Base-by-base conservation (phyloP, 768 basidiomycete genomes). In the Rhizopogon salebrosus region DNA sequence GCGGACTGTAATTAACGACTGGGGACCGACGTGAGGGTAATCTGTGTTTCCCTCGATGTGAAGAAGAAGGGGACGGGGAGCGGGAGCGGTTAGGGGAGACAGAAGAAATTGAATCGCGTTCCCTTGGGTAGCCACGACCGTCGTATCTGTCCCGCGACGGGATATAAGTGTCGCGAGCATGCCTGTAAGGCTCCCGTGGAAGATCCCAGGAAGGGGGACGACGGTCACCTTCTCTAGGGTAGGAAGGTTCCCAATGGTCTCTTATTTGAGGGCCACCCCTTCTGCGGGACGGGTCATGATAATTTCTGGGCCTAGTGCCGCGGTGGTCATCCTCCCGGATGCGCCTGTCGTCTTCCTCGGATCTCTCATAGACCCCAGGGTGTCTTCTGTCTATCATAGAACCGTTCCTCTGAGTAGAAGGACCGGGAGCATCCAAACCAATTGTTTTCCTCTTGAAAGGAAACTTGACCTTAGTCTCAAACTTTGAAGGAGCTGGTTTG, bases 361-460 rank as follows among this genome's bases (percentile, higher is more conserved):
- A 64, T 42, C 75, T 70, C 46, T 75, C 73, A 52, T 73, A 70
- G 18, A 68, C 62, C 55, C 59, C 64, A 45, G 55, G 10, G 48
- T 56, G 41, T 36, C 60, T 20, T 46, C 22, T 40, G 36, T 51
- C 51, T 52, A 62, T 52, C 60, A 61, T 46, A 54, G 9, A 18
- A 60, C 61, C 40, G 58, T 57, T 51, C 64, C 62, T 69, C 53
- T 56, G 58, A 50, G 37, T 59, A 53, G 58, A 49, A 6, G 23
- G 46, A 11, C 48, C 65, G 11, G 57, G 24, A 6, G 56, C 37
- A 36, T 71, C 75, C 40, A 20, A 53, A 57, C 74, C 80, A 64
- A 6, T 43, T 49, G 70, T 68, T 72, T 60, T 69, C 18, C 78
- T 64, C 70, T 90, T 91, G 73, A 91, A 90, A 1, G 89, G 89